Conservation (phyloP, 2,329 filamentous ascomycete species). For the Fusarium denticulatum region DNA sequence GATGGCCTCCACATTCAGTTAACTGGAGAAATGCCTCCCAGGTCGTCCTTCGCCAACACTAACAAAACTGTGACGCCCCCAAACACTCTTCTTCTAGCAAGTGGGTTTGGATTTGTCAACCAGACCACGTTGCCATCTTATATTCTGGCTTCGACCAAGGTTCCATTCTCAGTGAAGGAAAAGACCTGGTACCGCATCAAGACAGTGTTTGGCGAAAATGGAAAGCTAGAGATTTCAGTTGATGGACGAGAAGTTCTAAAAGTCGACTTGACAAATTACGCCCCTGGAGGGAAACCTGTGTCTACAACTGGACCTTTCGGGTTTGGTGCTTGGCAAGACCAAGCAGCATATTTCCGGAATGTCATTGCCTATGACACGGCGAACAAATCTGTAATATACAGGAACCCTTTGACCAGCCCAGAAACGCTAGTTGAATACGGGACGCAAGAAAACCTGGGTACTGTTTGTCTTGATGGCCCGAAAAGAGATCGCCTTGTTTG, state of each 20-base stretch:
- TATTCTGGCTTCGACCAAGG: background rate
- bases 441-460: background rate
- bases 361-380: background rate
- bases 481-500: slow-evolving; percentile 12
- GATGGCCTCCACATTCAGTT: background rate
- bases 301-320: background rate
- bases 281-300: background rate
- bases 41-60: background rate
- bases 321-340: slow-evolving; percentile 4
- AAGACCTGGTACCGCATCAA: slow-evolving; percentile 1
- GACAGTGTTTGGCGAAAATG: background rate
- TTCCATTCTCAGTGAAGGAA: slow-evolving; percentile 1
- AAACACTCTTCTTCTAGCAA: background rate
- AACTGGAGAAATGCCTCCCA: background rate
- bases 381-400: background rate
- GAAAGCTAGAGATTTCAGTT: background rate
- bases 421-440: background rate
- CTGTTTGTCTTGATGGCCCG: slow-evolving; percentile 6
- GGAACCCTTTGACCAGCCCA: background rate
- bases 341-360: slow-evolving; percentile 9
- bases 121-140: slow-evolving; percentile 7
- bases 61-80: background rate
- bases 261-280: background rate
- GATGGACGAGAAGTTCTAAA: background rate
- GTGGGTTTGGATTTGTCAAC: slow-evolving; percentile 2